Base-by-base conservation (phyloP, 805 yeast species). In the Wickerhamomyces bovis region DNA sequence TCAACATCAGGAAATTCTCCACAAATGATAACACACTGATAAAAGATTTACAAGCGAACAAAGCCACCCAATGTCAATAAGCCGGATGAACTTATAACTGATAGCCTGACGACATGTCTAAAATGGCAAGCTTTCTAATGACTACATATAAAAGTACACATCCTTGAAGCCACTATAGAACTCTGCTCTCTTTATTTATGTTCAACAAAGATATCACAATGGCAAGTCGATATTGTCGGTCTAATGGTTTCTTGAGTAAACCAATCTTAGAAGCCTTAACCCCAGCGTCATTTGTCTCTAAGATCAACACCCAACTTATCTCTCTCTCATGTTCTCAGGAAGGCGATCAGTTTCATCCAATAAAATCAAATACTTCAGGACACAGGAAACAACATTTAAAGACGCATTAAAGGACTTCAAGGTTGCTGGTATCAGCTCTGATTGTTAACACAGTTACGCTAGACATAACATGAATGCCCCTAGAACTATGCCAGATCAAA, bases 391-490 rank as follows among this genome's bases (percentile, higher is more conserved):
- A 6, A 54, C 62, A 1, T 58, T 66, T 38, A 65, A 59, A n/a
- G 64, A 66, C 13, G 70, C 69, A 21, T 64, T 81, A 43, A 53
- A 59, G 33, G 79, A 77, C 10, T 68, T 64, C 53, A 73, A 76
- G 47, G 62, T 78, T 38, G 52, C 68, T 31, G 61, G 68, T 15
- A 22, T 48, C 16, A 42, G 70, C 74, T 7, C 71, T 72, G 4
- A 57, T 58, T 7, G 61, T 54, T 21, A 68, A 66, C 43, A 72
- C 72, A 52, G 77, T 79, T 42, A 72, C 73, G 55, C 56, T 77
- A 25, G 80, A 69, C 64, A 71, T 79, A n/a, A n/a, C n/a, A n/a
- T n/a, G 95, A 49, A 85, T 88, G 81, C 75, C 71, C 1, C 62
- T 56, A 7, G 77, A 73, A 5, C 69, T 66, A 0, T 82, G 77